Conservation (phyloP, 306 rosid genomes). For the Cucurbita pepo region DNA sequence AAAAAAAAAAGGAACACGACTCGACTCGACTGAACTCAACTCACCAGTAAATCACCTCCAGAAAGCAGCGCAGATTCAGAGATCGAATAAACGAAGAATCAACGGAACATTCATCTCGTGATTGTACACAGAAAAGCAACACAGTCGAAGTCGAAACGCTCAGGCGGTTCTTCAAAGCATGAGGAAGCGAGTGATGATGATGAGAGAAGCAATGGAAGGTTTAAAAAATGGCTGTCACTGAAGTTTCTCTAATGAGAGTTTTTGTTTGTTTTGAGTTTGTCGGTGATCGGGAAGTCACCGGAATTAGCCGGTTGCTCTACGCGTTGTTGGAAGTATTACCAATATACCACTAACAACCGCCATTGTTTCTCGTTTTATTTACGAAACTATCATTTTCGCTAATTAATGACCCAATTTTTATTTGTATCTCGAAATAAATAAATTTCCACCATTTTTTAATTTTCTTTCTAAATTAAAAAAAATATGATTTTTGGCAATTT, state of each 20-base stretch:
- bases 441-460: no score
- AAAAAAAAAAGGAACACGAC: neutral
- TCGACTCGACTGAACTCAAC: neutral
- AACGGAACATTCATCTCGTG: neutral
- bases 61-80: neutral
- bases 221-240: neutral
- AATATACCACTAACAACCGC: neutral
- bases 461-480: no score
- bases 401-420: neutral
- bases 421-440: neutral
- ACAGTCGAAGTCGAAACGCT: neutral
- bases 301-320: slow-evolving; percentile 9
- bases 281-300: slow-evolving; percentile 12
- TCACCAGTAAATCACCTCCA: neutral
- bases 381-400: neutral
- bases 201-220: neutral
- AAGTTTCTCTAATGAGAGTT: neutral
- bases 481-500: no score
- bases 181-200: neutral
- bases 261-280: neutral
- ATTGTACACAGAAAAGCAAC: neutral
- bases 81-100: neutral
- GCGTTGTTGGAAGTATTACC: neutral
- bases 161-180: neutral
- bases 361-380: neutral